Conservation (phyloP, 2,329 filamentous ascomycete species). For the Xylariaceae sp. region DNA sequence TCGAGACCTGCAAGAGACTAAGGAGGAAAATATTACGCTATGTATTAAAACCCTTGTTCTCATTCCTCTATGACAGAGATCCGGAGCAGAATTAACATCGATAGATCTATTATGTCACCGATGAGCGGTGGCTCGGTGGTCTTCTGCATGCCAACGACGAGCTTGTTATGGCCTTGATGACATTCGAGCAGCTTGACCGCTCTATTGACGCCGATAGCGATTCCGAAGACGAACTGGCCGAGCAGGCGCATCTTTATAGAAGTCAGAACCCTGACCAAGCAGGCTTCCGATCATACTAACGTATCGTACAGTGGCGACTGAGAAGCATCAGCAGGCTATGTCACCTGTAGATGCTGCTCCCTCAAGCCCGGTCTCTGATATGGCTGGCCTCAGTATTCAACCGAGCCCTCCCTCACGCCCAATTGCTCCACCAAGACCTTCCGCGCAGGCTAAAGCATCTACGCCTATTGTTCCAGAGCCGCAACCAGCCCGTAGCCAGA, state of each 20-base stretch:
- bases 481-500: conserved; percentile 48
- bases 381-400: conserved; percentile 43
- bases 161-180: conserved; percentile 88
- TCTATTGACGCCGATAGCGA: conserved; percentile 74
- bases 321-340: conserved; percentile 47
- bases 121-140: conserved; percentile 86
- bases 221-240: conserved; percentile 63
- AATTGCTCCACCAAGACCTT: conserved; percentile 45
- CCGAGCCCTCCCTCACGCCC: conserved; percentile 37
- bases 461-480: conserved; percentile 45
- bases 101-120: conserved; percentile 83
- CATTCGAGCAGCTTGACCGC: conserved; percentile 88
- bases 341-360: conserved; percentile 35
- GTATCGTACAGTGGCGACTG: conserved; percentile 44
- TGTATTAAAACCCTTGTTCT: conserved; percentile 41
- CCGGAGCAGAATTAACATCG: conserved; percentile 17
- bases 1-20: conserved; percentile 82
- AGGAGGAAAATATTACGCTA: conserved; percentile 83
- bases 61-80: not conserved
- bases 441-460: conserved; percentile 45
- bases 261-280: conserved; percentile 42
- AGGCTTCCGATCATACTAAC: conserved; percentile 25
- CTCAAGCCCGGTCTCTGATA: conserved; percentile 36
- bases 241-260: conserved; percentile 62
- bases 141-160: conserved; percentile 93